Evolutionary conservation across 495 filamentous ascomycete species (phyloP), one percentile per base, ranked within the genome.

Genomic region (Trichoderma erinaceum): DNA sequence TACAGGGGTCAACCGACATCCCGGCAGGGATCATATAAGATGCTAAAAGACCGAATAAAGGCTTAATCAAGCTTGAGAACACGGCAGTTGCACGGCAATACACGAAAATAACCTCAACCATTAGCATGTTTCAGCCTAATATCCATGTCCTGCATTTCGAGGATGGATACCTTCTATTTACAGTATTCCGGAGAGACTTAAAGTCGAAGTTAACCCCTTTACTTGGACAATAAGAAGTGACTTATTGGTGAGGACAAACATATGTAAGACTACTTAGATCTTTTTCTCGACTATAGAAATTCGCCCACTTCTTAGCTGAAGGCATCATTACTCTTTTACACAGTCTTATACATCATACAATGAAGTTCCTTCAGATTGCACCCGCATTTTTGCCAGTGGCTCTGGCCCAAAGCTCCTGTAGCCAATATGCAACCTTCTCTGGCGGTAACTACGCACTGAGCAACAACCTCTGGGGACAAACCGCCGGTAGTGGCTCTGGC

Each of bases 401-500:
- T 50, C 11, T 71, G 0, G 65, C 65, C 43, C 65, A 75, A 69
- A 69, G 69, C 23, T 74, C 81, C 66, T 82, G 78, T 70, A 71
- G 73, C 11, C 80, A 79, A 68, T 82, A 79, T 69, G 76, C 68
- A 48, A 75, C 73, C 70, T 74, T 71, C 70, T 52, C 74, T 25
- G 66, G 69, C 68, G 70, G 71, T 64, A 73, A 70, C 35, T 84
- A 84, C 70, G 75, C 73, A 56, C 66, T 81, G 65, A 78, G 77
- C 77, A 83, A 83, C 78, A 83, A 82, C 68, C 67, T 79, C 8
- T 83, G 81, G 81, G 80, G 80, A 58, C 66, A 71, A 67, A 35
- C 70, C 11, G 69, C 72, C 32, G 74, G 76, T 0, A 72, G 75
- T 32, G 81, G 81, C 8, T 78, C 72, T 10, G 80, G 82, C 71